Base-by-base conservation (phyloP, 1,284 basidiomycete species). In the Phellinidium pouzarii region DNA sequence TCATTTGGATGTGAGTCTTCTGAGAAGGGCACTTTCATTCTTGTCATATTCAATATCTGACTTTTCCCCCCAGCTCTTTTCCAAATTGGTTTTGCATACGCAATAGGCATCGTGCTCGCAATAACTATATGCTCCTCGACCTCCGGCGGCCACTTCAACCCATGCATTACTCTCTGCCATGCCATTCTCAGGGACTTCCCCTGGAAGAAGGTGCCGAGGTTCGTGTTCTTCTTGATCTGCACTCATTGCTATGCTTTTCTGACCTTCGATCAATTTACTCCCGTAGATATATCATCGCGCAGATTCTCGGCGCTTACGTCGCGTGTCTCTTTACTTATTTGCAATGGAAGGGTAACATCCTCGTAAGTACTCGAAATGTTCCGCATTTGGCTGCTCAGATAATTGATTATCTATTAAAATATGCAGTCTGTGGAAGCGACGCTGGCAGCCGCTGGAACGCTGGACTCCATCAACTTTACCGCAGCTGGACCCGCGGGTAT, bases 71-170 rank as follows among this genome's bases (percentile, higher is more conserved):
- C 55, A 85, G 84, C 80, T 29, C 42, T 83, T 8, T 64, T 80
- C 34, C 80, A 83, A 44, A 69, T 86, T 26, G 84, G 84, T 20
- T 59, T 82, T 43, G 80, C 75, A 6, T 87, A 87, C 62, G 70
- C 76, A 8, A 68, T 79, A 26, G 84, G 84, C 38, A 78, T 86
- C 56, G 63, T 80, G 11, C 72, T 86, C 44, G 83, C 84, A 0
- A 61, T 87, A 34, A 64, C 65, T 3, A 66, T 81, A 17, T 79
- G 75, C 56, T 66, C 66, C 26, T 61, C 75, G 5, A 77, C 80
- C 2, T 86, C 82, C 12, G 78, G 78, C 9, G 80, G 82, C 5
- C 82, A 86, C 61, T 77, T 86, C 64, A 82, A 76, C 61, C 80
- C 82, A 19, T 70, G 74, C 48, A 70, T 87, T 29, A 82, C 84